Percentiles rank a stretch among this genome's conserved stretches.
These are phyloP conservation scores for Calonectria fujianensis DNA, from an alignment of 2,329 filamentous ascomycete genomes.

Conservation along the genomic window DNA sequence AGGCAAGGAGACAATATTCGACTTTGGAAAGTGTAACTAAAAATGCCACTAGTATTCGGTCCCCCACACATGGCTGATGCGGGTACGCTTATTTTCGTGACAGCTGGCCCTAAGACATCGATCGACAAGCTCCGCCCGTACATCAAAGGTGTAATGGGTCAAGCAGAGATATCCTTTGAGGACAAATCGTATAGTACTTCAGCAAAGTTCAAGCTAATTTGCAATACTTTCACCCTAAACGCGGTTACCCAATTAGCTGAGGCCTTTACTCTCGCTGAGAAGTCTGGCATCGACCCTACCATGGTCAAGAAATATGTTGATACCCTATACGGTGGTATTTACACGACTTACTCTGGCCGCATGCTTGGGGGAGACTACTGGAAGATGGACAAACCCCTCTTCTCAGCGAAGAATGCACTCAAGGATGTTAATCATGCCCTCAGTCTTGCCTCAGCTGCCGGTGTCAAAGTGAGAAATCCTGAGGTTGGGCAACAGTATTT, in stretches of 20 bases:
- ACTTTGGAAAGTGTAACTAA: background rate
- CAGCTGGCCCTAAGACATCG: conserved; percentile 15
- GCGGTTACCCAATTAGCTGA: conserved; percentile 1
- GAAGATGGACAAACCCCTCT: conserved; percentile 9
- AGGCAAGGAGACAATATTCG: background rate
- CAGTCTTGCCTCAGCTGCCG: background rate
- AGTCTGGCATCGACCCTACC: background rate
- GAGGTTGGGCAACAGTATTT: background rate
- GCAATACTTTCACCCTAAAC: conserved; percentile 5
- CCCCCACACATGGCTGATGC: background rate
- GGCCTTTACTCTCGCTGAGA: conserved; percentile 18
- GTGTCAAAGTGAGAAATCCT: background rate
- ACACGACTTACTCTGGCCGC: background rate
- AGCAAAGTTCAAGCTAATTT: background rate
- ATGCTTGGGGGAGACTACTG: conserved; percentile 19
- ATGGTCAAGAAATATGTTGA: conserved; percentile 8
- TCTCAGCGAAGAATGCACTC: conserved; percentile 1
- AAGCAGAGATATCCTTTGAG: background rate
- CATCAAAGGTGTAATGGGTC: conserved; percentile 19
- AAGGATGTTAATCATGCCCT: conserved; percentile 11
- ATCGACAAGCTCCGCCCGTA: conserved; percentile 8
- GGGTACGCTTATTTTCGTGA: conserved; percentile 12
- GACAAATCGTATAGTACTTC: background rate
- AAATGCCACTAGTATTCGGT: background rate
- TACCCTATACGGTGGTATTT: conserved; percentile 8